These are phyloP conservation scores for Erythrophleum ivorense DNA, from an alignment of 331 rosid genomes.

Conservation along the genomic window DNA sequence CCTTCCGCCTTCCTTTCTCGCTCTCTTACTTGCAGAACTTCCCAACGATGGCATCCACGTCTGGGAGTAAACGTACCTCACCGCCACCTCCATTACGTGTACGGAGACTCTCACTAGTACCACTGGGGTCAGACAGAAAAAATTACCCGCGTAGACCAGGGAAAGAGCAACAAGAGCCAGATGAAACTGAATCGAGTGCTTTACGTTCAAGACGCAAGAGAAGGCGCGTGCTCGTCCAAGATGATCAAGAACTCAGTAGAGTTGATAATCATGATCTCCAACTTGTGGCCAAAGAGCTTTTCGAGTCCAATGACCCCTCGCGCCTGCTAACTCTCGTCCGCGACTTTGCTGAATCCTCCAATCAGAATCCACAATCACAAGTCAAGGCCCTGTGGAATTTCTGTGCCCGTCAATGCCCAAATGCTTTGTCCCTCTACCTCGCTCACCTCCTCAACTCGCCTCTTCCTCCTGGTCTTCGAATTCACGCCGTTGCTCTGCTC, in stretches of 20 bases:
- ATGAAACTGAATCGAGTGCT: neutral
- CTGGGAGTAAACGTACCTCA: neutral
- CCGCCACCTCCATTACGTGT: neutral
- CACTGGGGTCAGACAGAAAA: neutral
- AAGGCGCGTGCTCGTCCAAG: neutral
- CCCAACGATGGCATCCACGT: slow-evolving; percentile 4
- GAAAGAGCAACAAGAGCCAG: neutral
- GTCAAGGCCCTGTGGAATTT: neutral
- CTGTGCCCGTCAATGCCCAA: slow-evolving; percentile 11
- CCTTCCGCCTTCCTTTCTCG: neutral
- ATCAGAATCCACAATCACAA: neutral
- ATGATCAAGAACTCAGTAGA: neutral
- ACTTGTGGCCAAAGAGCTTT: neutral
- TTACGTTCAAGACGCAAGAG: neutral
- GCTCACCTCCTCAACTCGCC: neutral
- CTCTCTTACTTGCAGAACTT: neutral
- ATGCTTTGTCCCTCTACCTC: slow-evolving; percentile 32
- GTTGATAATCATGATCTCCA: neutral
- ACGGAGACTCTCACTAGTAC: neutral
- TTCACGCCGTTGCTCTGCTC: neutral
- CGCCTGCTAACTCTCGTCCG: neutral
- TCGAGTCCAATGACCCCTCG: neutral
- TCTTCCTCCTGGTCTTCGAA: neutral
- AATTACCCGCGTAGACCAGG: neutral
- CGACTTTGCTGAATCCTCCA: neutral